Base-by-base conservation (phyloP, 148 eudicot species). In the Chenopodium suecicum region DNA sequence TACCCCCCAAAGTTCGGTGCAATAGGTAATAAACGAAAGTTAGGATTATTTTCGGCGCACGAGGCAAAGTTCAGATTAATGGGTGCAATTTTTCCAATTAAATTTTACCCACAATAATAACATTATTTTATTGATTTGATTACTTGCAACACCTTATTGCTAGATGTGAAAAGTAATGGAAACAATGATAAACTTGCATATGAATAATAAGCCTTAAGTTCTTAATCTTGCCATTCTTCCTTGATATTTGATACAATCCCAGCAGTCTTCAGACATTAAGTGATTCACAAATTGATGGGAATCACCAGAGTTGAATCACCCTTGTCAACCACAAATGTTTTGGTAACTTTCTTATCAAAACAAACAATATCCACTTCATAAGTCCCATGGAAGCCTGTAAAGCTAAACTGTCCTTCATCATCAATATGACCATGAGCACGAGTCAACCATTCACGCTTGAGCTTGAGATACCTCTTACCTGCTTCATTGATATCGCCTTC, bases 401-500 rank as follows among this genome's bases (percentile, higher is more conserved):
- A 96, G 87, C 77, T 75, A 66, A 94, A 91, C 69, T 90, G 88
- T 1, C 94, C 93, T 74, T 89, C 82, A n/a, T 90, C 93, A 66
- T 89, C 93, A 7, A 91, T 60, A 77, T 85, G 89, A 31, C 99
- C 99, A 74, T 87, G 89, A 84, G 85, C 83, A 70, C 74, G 75
- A 16, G 94, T 86, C 75, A 88, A 27, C 99, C 98, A 96, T 74
- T 96, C 99, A 69, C 82, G 54, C 90, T 86, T 94, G 2, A 96
- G 90, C 58, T 83, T 87, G 29, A 94, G 88, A 69, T 85, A 87
- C 83, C 93, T 85, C 68, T 82, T 86, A 16, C 99, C 99, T 0
- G 99, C 97, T 84, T 89, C 97, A 60, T 94, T 96, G 17, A 96
- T 1, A 20, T 96, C 98, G 0, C 99, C 99, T 84, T 96, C 99